Percentiles rank a stretch among this genome's conserved stretches.
These are phyloP conservation scores for Malania oleifera DNA, from an alignment of 164 flowering plant species.

Conservation along the genomic window DNA sequence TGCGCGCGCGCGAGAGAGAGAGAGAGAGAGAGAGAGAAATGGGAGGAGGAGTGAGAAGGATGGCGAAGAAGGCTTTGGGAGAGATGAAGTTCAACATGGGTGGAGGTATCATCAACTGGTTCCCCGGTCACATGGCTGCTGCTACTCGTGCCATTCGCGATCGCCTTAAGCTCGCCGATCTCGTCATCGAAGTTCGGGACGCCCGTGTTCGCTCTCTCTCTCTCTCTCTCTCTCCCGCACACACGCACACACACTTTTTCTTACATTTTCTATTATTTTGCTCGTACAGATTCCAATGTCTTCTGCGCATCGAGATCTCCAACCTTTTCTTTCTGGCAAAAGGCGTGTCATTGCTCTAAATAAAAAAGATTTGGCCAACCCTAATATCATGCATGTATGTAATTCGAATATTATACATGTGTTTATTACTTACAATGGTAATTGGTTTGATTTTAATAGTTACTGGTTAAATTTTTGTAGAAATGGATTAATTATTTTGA, in stretches of 20 bases:
- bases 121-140: constrained; percentile 96
- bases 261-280: background rate
- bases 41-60: constrained; percentile 23
- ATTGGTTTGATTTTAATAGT: background rate
- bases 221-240: constrained; percentile 9
- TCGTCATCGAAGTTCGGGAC: constrained; percentile 93
- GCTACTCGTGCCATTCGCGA: constrained; percentile 91
- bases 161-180: constrained; percentile 83
- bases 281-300: constrained; percentile 70
- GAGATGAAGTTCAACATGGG: constrained; percentile 64
- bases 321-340: constrained; percentile 56
- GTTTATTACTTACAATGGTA: background rate
- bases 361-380: constrained; percentile 89
- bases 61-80: constrained; percentile 54
- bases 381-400: constrained; percentile 72
- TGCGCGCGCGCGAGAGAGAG: background rate
- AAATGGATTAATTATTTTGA: constrained; percentile 72
- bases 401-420: background rate
- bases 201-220: constrained; percentile 51
- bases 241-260: background rate
- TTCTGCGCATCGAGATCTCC: constrained; percentile 75
- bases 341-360: constrained; percentile 82
- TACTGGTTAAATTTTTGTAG: constrained; percentile 33
- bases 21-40: constrained; percentile 14
- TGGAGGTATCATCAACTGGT: constrained; percentile 83